Base-by-base conservation (phyloP, 805 yeast species). In the Wickerhamiella azymoides region DNA sequence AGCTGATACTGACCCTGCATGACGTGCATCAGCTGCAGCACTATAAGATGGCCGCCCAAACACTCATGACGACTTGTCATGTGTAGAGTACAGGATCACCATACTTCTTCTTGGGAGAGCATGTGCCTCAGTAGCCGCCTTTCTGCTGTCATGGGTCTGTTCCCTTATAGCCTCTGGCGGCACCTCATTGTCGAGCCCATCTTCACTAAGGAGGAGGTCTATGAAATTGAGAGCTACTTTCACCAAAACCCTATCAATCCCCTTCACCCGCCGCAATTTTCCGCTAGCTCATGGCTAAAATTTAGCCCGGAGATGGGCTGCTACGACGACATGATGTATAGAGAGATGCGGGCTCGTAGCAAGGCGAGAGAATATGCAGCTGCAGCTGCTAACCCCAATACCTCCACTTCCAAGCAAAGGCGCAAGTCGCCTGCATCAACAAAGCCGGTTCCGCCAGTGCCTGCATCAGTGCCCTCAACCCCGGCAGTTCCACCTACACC, bases 101-200 rank as follows among this genome's bases (percentile, higher is more conserved):
- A 30, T 8, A 13, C 33, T n/a, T 30, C 33, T 6, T 30, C 33
- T 5, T 42, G 45, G 45, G 45, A 42, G 2, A 21, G 36, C 27
- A 42, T 42, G 45, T 27, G 40, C 8, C 36, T 36, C 8, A 19
- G 39, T 24, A 25, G 24, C 16, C 33, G 40, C 13, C 40, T 42
- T 19, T 35, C 45, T 3, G 25, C 26, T 19, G 40, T 42, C 11
- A 42, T 42, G 45, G 33, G 24, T n/a, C n/a, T 42, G 10, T 42
- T 42, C n/a, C 45, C 45, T 10, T 27, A 28, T n/a, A 28, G 26
- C 8, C 19, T 42, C 3, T 42, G 45, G 45, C 40, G 40, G 5
- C 26, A 21, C 27, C 8, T 42, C 9, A 36, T 42, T 11, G 33
- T 17, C 7, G 45, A 42, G 17, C 45, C 45, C 8, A 35, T 42